Evolutionary conservation across 176 grass and related monocot genomes (phyloP).

Genomic region (sorghum (Sorghum bicolor)): Sorghum_bicolor_NCBIv3 NC_012870.2:9805501-9806000

Average conservation of each 20-base stretch:
- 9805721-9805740: not conserved
- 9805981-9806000: constrained; percentile 7
- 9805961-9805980: not conserved
- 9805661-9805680: not conserved
- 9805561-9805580: not conserved
- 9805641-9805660: not conserved
- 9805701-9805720: not conserved
- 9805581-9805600: not conserved
- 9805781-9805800: not conserved
- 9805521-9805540: not conserved
- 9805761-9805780: not conserved
- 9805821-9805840: not conserved
- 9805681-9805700: not conserved
- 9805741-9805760: not conserved
- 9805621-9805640: not conserved
- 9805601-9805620: not conserved
- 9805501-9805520: not conserved
- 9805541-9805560: not conserved
- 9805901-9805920: not conserved
- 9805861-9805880: not conserved
- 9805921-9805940: not conserved
- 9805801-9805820: not conserved
- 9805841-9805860: not conserved
- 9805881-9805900: not conserved
- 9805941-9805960: constrained; percentile 8